These are phyloP conservation scores for Bremia lactucae DNA, from an alignment of 352 stramenopile species.

Conservation along the genomic window DNA sequence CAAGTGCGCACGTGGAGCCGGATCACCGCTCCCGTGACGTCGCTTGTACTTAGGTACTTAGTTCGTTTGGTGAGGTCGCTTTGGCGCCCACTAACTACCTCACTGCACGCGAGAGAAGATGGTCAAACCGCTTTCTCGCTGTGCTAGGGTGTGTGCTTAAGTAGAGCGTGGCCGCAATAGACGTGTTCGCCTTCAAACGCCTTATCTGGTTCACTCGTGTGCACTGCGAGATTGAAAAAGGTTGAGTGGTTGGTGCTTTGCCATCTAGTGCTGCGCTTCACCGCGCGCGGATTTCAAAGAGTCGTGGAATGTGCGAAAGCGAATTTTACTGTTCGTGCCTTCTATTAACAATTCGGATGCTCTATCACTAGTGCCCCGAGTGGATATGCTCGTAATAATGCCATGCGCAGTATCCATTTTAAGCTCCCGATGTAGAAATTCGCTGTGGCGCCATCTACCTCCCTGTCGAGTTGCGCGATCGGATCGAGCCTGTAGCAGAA, in stretches of 20 bases:
- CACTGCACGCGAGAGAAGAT: too few relatives aligned
- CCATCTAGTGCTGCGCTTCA: constrained; percentile 38
- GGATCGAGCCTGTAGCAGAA: constrained; percentile 3
- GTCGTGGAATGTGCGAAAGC: constrained; percentile 27
- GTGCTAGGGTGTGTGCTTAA: too few relatives aligned
- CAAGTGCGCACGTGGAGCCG: too few relatives aligned
- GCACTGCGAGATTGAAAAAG: constrained; percentile 68
- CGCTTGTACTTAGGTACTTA: too few relatives aligned
- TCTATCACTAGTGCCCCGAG: constrained; percentile 50
- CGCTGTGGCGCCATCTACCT: constrained; percentile 38
- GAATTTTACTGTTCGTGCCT: constrained; percentile 64
- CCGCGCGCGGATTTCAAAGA: constrained; percentile 36
- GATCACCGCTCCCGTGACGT: too few relatives aligned
- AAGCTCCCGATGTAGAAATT: constrained; percentile 37
- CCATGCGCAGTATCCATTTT: constrained; percentile 50
- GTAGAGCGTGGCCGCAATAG: too few relatives aligned
- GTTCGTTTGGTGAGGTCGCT: too few relatives aligned
- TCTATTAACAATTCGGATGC: constrained; percentile 64
- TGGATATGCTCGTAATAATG: constrained; percentile 43
- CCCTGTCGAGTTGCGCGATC: constrained; percentile 34
- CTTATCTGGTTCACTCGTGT: constrained; percentile 65
- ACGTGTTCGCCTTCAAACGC: too few relatives aligned
- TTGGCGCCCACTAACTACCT: too few relatives aligned
- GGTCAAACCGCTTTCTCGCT: too few relatives aligned
- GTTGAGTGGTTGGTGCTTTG: constrained; percentile 15